These are phyloP conservation scores for Xylaria telfairii DNA, from an alignment of 495 filamentous ascomycete species.

Conservation along the genomic window DNA sequence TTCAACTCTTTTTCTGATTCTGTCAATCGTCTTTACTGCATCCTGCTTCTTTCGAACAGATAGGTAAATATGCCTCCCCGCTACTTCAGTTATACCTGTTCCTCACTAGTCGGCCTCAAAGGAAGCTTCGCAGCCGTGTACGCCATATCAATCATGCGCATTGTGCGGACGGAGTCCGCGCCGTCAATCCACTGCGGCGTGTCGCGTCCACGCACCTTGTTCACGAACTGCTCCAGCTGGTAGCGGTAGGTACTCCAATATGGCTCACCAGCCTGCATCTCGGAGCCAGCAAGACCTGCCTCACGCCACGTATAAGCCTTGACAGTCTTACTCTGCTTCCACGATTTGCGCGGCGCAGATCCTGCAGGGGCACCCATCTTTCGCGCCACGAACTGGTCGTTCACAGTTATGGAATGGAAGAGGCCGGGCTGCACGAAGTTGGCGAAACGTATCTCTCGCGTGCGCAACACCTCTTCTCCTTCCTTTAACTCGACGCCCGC, in stretches of 20 bases:
- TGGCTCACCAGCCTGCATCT: slow-evolving; percentile 42
- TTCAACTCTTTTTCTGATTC: not conserved
- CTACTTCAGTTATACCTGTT: not conserved
- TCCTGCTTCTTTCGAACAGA: not conserved
- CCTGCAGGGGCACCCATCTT: slow-evolving; percentile 31
- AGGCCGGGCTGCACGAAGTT: slow-evolving; percentile 46
- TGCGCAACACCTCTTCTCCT: slow-evolving; percentile 46
- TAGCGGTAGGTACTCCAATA: slow-evolving; percentile 60
- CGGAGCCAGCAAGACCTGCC: slow-evolving; percentile 26
- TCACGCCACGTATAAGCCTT: slow-evolving; percentile 58
- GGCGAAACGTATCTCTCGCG: slow-evolving; percentile 50
- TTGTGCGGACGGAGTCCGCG: slow-evolving; percentile 58
- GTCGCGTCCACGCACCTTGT: slow-evolving; percentile 55
- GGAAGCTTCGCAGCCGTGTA: slow-evolving; percentile 57
- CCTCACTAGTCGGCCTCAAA: slow-evolving; percentile 45
- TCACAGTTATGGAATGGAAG: slow-evolving; percentile 61
- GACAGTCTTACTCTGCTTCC: slow-evolving; percentile 47
- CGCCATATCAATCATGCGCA: slow-evolving; percentile 59
- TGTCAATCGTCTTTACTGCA: not conserved
- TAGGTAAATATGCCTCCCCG: not conserved
- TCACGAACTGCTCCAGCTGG: slow-evolving; percentile 64
- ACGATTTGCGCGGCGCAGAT: slow-evolving; percentile 43
- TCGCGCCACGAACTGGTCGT: slow-evolving; percentile 50
- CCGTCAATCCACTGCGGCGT: slow-evolving; percentile 56
- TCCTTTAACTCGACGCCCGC: slow-evolving; percentile 39